Base-by-base conservation (phyloP, 176 grass and related monocot species). In the Lolium perenne region DNA sequence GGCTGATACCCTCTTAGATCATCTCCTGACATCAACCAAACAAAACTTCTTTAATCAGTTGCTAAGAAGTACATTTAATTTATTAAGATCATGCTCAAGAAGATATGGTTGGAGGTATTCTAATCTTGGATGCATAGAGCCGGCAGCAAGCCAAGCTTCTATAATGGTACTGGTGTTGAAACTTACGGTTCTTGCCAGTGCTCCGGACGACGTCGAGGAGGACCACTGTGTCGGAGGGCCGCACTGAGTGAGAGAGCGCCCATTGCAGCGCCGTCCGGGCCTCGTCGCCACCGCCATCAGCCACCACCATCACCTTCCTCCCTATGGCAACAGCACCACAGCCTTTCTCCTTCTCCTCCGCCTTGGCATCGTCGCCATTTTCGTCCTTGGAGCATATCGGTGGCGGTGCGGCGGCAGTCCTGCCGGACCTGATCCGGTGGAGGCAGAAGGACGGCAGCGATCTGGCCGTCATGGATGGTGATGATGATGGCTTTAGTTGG, bases 211-310 rank as follows among this genome's bases (percentile, higher is more conserved):
- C 53, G 77, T 90, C 83, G 26, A 97, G 88, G 26, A 97, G 95
- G 83, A 94, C 70, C 50, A 97, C 26, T 1, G 82, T 93, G 72
- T 97, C 95, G 67, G 77, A 80, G 0, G 82, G 81, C 55, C 90
- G 88, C 25, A 93, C 84, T 21, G 95, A 84, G 78, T 94, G 92
- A 32, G 95, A 93, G 47, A 97, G 92, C 67, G 88, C 91, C 95
- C 92, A 97, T 35, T 89, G 86, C 74, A 97, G 74, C 32, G 90
- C 92, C 56, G 92, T 92, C 63, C 88, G 90, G 1, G 95, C 88
- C 67, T 94, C 92, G 38, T 78, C 84, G 66, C 87, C 38, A 23
- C 60, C 80, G 47, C 79, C 60, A 80, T 94, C 90, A 0, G 75
- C 88, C 63, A 87, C 90, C 58, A 97, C 87, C 79, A 97, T 90